A percentile compares a stretch with the other conserved stretches of the same genome.
Evolutionary conservation across 345 rosid genomes (phyloP).

Genomic region (Linum tenue): DNA sequence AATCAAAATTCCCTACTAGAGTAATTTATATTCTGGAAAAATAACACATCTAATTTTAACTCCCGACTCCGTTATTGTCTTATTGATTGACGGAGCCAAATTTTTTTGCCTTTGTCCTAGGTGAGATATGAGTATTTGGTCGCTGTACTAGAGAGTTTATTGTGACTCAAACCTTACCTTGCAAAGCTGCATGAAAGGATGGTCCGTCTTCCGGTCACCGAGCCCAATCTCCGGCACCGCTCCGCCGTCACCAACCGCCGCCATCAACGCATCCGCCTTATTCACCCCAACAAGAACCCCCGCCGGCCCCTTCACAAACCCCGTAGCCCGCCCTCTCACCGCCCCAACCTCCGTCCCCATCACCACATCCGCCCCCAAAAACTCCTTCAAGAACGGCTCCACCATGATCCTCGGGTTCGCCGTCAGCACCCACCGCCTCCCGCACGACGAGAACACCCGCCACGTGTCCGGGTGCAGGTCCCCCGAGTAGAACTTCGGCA

Average conservation of each 20-base stretch:
- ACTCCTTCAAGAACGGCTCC: background rate
- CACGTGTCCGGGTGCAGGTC: background rate
- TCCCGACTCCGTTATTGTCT: background rate
- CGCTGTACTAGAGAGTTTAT: background rate
- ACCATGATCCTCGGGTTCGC: background rate
- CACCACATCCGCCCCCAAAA: background rate
- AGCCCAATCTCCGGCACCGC: background rate
- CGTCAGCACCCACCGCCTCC: background rate
- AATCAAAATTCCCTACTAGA: too few relatives aligned
- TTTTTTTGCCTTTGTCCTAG: background rate
- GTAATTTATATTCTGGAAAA: too few relatives aligned
- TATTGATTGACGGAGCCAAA: background rate
- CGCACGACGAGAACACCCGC: conserved; percentile 1
- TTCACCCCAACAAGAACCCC: background rate
- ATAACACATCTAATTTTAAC: background rate
- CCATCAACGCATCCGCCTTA: background rate
- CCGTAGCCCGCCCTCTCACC: background rate
- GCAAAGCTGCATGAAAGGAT: background rate
- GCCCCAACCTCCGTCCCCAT: background rate
- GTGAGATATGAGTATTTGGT: too few relatives aligned
- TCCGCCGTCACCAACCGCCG: background rate
- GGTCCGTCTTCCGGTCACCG: background rate
- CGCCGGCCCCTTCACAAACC: background rate
- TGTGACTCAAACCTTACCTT: background rate
- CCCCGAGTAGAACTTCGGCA: background rate